phyloP scores from a whole-genome alignment of 805 yeast species.

The Candida endomychidarum region DNA sequence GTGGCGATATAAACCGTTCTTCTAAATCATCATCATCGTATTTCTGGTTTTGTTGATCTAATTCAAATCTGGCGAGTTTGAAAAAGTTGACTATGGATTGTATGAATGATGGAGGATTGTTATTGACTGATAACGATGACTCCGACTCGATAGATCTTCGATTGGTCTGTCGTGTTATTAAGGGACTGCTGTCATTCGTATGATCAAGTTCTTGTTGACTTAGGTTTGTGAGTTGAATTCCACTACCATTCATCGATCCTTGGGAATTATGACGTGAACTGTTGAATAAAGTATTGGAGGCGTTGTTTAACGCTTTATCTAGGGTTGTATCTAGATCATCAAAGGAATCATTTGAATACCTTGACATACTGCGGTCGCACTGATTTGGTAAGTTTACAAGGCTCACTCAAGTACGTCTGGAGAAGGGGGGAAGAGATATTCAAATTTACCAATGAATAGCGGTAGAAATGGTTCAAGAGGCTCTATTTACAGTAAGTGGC shows the following conservation, averaged over 20 bases:
- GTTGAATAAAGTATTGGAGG: conserved; percentile 40
- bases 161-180: conserved; percentile 20
- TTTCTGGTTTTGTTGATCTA: conserved; percentile 21
- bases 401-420: no score
- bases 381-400: no score
- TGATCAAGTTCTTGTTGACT: conserved; percentile 12
- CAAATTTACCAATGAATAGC: no score
- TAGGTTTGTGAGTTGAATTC: conserved; percentile 31
- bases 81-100: conserved; percentile 19
- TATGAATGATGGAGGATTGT: conserved; percentile 3
- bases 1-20: conserved; percentile 44
- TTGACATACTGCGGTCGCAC: conserved; percentile 9
- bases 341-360: conserved; percentile 33
- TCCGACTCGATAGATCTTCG: conserved; percentile 24
- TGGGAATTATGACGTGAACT: conserved; percentile 23
- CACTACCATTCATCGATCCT: conserved; percentile 21
- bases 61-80: conserved; percentile 25
- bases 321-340: conserved; percentile 66
- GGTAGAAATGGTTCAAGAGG: no score
- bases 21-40: conserved; percentile 12
- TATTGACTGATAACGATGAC: conserved; percentile 12
- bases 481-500: no score
- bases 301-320: conserved; percentile 61
- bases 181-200: conserved; percentile 28
- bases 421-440: no score